Percentiles rank a stretch among this genome's conserved stretches.
These are phyloP conservation scores for Naegleria lovaniensis DNA, from an alignment of 208 protist genomes.

Conservation along the genomic window DNA sequence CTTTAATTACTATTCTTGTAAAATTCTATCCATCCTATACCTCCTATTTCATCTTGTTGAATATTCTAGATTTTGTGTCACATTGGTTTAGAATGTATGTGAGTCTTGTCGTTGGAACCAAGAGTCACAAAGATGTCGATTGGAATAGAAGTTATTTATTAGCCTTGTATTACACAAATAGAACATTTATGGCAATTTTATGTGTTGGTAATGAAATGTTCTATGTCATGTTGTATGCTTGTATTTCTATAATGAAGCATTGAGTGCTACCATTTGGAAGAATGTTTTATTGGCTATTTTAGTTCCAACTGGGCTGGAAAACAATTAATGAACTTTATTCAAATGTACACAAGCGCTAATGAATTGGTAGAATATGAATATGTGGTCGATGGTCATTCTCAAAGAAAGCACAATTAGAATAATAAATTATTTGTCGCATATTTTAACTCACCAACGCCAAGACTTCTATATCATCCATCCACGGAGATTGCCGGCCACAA, in stretches of 20 bases:
- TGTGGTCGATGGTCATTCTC: constrained; percentile 19
- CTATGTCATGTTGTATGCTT: constrained; percentile 75
- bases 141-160: constrained; percentile 68
- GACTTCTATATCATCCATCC: too few species aligned
- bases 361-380: constrained; percentile 66
- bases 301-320: constrained; percentile 44
- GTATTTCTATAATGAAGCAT: constrained; percentile 37
- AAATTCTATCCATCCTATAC: constrained; percentile 62
- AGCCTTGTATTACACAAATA: constrained; percentile 76
- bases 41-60: constrained; percentile 56
- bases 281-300: constrained; percentile 46
- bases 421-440: too few species aligned
- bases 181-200: constrained; percentile 64
- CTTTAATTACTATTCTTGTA: constrained; percentile 71
- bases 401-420: background rate
- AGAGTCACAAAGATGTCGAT: constrained; percentile 73
- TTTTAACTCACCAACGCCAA: too few species aligned
- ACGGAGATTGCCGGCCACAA: too few species aligned
- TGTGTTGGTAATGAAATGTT: constrained; percentile 84
- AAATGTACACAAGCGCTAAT: constrained; percentile 70
- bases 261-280: background rate
- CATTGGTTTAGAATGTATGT: constrained; percentile 87
- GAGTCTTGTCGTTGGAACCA: constrained; percentile 54
- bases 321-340: constrained; percentile 78
- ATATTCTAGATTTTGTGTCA: constrained; percentile 77